Evolutionary conservation across 305 asterid species (phyloP).

Genomic region (Fraxinus velutina): DNA sequence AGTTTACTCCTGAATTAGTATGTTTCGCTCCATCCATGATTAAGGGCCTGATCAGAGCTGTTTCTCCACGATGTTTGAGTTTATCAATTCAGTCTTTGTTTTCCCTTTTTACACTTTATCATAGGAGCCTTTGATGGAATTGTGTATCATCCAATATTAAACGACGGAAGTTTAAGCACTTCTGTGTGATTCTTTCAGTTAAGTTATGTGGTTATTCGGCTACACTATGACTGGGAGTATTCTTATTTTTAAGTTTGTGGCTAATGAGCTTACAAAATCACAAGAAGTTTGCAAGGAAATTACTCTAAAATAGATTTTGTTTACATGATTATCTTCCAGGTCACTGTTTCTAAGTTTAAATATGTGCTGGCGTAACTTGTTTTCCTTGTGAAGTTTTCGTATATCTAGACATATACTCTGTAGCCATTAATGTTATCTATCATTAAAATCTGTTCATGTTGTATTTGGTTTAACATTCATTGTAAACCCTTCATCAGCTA

Average conservation of each 20-base stretch:
- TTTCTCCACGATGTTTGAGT: background rate
- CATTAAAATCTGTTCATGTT: slow-evolving; percentile 7
- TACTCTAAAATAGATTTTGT: background rate
- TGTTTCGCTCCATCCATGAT: background rate
- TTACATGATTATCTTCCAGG: background rate
- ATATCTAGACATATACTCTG: background rate
- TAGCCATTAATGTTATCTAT: background rate
- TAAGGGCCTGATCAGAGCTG: background rate
- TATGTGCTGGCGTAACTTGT: background rate
- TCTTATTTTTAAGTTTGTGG: background rate
- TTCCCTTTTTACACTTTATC: background rate
- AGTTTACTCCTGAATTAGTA: background rate
- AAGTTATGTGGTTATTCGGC: background rate
- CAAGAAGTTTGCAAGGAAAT: background rate
- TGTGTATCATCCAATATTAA: background rate
- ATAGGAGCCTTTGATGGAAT: background rate
- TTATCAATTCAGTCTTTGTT: background rate
- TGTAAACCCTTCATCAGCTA: slow-evolving; percentile 11
- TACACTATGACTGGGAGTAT: background rate
- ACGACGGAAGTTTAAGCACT: background rate
- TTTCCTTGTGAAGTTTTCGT: background rate
- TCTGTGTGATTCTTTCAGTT: background rate
- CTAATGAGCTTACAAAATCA: background rate
- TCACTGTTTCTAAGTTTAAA: background rate
- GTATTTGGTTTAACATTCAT: slow-evolving; percentile 2